Conservation (phyloP, 164 flowering plant genomes). For the Cinnamomum micranthum region DNA sequence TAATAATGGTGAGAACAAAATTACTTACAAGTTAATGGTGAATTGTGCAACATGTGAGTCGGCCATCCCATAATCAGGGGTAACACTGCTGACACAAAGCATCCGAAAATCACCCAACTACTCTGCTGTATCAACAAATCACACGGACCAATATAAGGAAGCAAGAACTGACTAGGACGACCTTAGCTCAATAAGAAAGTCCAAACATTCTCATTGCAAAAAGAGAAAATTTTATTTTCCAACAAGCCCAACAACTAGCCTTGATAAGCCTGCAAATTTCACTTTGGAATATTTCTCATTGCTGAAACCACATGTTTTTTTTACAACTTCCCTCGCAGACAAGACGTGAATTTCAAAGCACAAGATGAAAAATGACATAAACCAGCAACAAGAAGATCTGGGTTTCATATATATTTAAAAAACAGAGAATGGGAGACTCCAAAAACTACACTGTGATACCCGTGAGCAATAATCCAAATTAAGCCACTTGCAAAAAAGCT, state of each 20-base stretch:
- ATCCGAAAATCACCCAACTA: not conserved
- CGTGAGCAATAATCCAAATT: slow-evolving; percentile 34
- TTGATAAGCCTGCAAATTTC: not conserved
- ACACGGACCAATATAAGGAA: not conserved
- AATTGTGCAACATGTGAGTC: slow-evolving; percentile 9
- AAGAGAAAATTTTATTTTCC: no score
- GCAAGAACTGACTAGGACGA: not conserved
- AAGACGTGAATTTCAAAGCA: no score
- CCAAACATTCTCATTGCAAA: not conserved
- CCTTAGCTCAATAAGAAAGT: not conserved
- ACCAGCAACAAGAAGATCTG: not conserved
- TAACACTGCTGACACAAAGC: not conserved
- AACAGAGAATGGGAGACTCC: slow-evolving; percentile 1
- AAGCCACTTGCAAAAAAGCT: slow-evolving; percentile 23
- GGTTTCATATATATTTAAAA: not conserved
- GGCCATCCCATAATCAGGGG: slow-evolving; percentile 14
- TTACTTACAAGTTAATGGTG: slow-evolving; percentile 13
- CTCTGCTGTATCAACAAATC: slow-evolving; percentile 4
- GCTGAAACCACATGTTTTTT: not conserved
- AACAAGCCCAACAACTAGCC: not conserved
- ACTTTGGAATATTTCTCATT: not conserved
- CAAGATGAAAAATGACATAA: no score
- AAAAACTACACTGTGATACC: slow-evolving; percentile 23
- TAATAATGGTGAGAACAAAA: not conserved
- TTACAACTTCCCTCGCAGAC: no score